phyloP scores from a whole-genome alignment of 495 filamentous ascomycete genomes.

The Opeltia flavorubescens region DNA sequence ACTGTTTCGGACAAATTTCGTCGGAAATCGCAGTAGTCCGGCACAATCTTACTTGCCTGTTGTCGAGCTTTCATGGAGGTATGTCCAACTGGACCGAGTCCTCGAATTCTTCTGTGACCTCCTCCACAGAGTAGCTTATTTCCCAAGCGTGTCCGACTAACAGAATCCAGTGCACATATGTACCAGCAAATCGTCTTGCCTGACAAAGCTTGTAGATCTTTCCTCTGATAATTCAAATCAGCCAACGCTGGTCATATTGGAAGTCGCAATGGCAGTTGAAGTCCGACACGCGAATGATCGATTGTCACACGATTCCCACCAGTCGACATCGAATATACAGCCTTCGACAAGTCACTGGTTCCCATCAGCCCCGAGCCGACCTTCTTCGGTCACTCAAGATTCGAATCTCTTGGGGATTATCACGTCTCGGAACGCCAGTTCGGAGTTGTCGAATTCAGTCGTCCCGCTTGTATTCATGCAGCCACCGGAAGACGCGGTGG shows the following conservation, averaged over 20 bases:
- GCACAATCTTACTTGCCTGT: slow-evolving; percentile 32
- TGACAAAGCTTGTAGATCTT: slow-evolving; percentile 52
- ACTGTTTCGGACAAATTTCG: slow-evolving; percentile 17
- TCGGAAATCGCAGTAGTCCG: slow-evolving; percentile 37
- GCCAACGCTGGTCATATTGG: slow-evolving; percentile 65
- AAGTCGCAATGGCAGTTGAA: slow-evolving; percentile 35
- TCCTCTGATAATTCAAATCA: slow-evolving; percentile 45
- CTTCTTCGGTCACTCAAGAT: not conserved
- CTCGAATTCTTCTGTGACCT: not conserved
- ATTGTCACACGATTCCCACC: slow-evolving; percentile 8
- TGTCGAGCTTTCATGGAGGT: slow-evolving; percentile 42
- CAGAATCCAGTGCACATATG: slow-evolving; percentile 52
- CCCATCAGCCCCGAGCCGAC: slow-evolving; percentile 11
- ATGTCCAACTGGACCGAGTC: slow-evolving; percentile 18
- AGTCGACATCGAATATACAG: slow-evolving; percentile 28
- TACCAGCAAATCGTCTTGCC: slow-evolving; percentile 52
- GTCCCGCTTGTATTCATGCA: slow-evolving; percentile 59
- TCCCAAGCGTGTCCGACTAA: slow-evolving; percentile 6
- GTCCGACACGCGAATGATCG: slow-evolving; percentile 17
- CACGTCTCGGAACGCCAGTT: slow-evolving; percentile 53
- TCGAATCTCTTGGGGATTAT: slow-evolving; percentile 46
- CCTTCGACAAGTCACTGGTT: slow-evolving; percentile 20
- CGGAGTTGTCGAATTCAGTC: slow-evolving; percentile 57
- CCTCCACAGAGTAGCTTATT: not conserved
- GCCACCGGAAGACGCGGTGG: slow-evolving; percentile 16